phyloP scores from a whole-genome alignment of 352 stramenopile species.

The Pythium chondricola region DNA sequence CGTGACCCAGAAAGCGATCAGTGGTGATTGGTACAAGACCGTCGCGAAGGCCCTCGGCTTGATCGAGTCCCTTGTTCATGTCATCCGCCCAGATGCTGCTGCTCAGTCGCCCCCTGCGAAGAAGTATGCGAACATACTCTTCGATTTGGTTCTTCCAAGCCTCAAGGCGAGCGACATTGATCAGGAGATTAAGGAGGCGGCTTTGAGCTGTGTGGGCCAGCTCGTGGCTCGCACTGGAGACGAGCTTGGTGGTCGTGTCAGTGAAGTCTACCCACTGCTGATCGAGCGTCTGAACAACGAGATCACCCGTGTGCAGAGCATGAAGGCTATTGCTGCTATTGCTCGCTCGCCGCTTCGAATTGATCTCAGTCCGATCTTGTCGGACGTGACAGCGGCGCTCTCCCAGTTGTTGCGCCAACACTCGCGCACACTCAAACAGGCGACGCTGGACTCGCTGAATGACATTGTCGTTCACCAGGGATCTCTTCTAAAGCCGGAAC shows the following conservation, averaged over 20 bases:
- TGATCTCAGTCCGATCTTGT: constrained; percentile 89
- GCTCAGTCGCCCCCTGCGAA: constrained; percentile 28
- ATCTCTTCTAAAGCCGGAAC: constrained; percentile 48
- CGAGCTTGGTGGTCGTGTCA: constrained; percentile 69
- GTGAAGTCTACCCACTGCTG: constrained; percentile 87
- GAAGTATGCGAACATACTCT: constrained; percentile 79
- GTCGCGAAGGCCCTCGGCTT: constrained; percentile 93
- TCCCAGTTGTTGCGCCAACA: constrained; percentile 92
- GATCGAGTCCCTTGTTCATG: constrained; percentile 87
- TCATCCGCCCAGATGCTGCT: constrained; percentile 48
- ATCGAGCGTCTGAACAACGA: constrained; percentile 97
- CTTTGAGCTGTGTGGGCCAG: constrained; percentile 88
- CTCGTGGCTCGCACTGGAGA: constrained; percentile 82
- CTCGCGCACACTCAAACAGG: constrained; percentile 93
- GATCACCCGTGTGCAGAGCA: constrained; percentile 95
- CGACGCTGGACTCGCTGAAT: constrained; percentile 88
- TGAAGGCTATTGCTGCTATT: constrained; percentile 93
- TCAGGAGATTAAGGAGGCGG: constrained; percentile 98
- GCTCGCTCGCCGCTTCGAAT: constrained; percentile 80
- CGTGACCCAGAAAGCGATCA: constrained; percentile 84
- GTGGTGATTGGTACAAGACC: constrained; percentile 99
- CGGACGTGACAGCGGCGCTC: constrained; percentile 84
- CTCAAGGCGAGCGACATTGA: constrained; percentile 96
- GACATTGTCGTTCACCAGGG: constrained; percentile 83
- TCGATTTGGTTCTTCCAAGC: constrained; percentile 91